A percentile compares a stretch with the other conserved stretches of the same genome.
These are phyloP conservation scores for Ogataea siamensis DNA, from an alignment of 805 yeast species.

Conservation along the genomic window DNA sequence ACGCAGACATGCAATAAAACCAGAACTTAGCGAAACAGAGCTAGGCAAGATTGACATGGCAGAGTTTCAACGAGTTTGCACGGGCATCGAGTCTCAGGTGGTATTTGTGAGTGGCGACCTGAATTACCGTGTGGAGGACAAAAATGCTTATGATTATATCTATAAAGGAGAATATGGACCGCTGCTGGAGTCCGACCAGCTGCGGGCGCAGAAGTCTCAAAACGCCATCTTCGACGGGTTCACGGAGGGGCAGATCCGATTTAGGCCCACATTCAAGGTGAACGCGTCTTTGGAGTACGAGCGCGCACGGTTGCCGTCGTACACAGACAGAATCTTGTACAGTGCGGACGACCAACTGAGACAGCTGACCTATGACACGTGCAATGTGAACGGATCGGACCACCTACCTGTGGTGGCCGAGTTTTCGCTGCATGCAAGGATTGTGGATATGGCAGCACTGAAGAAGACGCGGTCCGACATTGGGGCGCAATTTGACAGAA, in stretches of 20 bases:
- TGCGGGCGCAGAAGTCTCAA: slow-evolving; percentile 36
- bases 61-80: slow-evolving; percentile 10
- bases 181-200: slow-evolving; percentile 25
- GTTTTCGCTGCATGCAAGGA: slow-evolving; percentile 31
- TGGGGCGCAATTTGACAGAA: slow-evolving; percentile 30
- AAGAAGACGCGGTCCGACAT: slow-evolving; percentile 36
- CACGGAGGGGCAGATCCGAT: slow-evolving; percentile 44
- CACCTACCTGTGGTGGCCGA: slow-evolving; percentile 53
- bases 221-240: slow-evolving; percentile 43
- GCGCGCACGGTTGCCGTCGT: slow-evolving; percentile 48
- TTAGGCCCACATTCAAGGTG: slow-evolving; percentile 57
- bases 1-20: background rate
- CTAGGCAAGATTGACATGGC: slow-evolving; percentile 11
- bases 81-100: slow-evolving; percentile 19
- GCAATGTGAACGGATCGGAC: slow-evolving; percentile 41
- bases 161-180: slow-evolving; percentile 10
- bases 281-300: slow-evolving; percentile 28
- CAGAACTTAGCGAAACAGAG: slow-evolving; percentile 20
- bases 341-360: slow-evolving; percentile 25
- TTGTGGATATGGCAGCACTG: slow-evolving; percentile 39
- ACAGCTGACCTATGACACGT: slow-evolving; percentile 21
- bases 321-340: slow-evolving; percentile 56
- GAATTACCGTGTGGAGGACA: slow-evolving; percentile 42
- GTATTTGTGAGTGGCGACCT: slow-evolving; percentile 52
- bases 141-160: slow-evolving; percentile 24